Base-by-base conservation (phyloP, 495 filamentous ascomycete genomes). In the Penicillium pancosmium region DNA sequence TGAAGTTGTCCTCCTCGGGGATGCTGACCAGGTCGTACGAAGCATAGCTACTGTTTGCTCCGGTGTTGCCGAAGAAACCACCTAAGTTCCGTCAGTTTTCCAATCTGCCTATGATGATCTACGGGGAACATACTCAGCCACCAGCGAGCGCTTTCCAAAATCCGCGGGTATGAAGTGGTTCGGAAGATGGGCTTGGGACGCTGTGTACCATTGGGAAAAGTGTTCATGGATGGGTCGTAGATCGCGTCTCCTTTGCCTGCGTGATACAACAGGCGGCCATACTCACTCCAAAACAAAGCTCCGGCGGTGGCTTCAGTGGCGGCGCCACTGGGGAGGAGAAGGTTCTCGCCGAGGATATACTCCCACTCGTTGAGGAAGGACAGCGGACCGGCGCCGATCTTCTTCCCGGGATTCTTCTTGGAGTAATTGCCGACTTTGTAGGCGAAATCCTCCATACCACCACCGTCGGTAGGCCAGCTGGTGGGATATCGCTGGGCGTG, bases 401-500 rank as follows among this genome's bases (percentile, higher is more conserved):
- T 63, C 18, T 62, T 67, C 6, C 70, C 52, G 12, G 61, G 57
- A 48, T 79, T 72, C 7, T 68, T 60, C 5, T 60, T 65, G 11
- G 73, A 72, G 54, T 78, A 81, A 18, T 83, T 82, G 7, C 60
- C 59, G 1, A 84, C 50, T 52, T 83, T 83, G 0, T 68, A 35
- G 0, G 70, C 76, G 55, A 85, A 83, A 11, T 61, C 61, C 18
- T 73, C 67, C 59, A 83, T 76, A 54, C 75, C 77, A 8, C 51
- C 64, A 5, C 76, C 79, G 63, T 85, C 81, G 7, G 77, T 70
- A 0, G 55, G 54, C 48, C 52, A 62, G 11, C 54, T 25, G 0
- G 73, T 79, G 0, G 80, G 80, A 57, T 82, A 84, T 43, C 81
- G 73, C 60, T 84, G 75, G 1, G 80, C 80, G 63, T 84, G 82